phyloP scores from a whole-genome alignment of 2,329 filamentous ascomycete genomes.

The Mycosphaerella sp. region DNA sequence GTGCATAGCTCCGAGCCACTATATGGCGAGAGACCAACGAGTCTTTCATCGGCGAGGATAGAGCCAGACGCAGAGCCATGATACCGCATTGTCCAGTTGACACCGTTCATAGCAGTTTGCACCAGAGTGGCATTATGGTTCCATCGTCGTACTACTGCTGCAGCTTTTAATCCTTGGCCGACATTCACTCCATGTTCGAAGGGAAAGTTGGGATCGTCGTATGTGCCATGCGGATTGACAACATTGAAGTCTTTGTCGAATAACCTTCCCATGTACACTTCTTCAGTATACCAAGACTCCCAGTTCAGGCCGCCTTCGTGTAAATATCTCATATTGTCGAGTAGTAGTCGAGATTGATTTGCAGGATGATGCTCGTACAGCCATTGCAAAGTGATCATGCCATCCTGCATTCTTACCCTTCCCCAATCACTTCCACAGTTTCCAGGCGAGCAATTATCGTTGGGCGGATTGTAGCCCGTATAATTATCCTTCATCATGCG shows the following conservation, averaged over 20 bases:
- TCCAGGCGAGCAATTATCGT: conserved; percentile 23
- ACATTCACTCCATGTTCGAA: conserved; percentile 46
- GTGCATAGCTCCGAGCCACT: conserved; percentile 47
- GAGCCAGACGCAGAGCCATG: conserved; percentile 45
- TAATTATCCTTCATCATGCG: conserved; percentile 51
- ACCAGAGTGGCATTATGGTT: conserved; percentile 41
- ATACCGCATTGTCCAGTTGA: conserved; percentile 45
- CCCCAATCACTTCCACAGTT: conserved; percentile 36
- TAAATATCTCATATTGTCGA: conserved; percentile 42
- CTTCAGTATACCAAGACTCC: conserved; percentile 32
- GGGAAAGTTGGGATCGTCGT: conserved; percentile 27
- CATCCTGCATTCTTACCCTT: conserved; percentile 38
- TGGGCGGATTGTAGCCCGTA: conserved; percentile 40
- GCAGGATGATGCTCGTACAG: conserved; percentile 42
- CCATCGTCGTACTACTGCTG: conserved; percentile 42
- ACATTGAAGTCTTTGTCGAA: conserved; percentile 23
- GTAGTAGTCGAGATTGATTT: conserved; percentile 33
- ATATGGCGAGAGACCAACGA: conserved; percentile 41
- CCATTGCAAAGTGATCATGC: conserved; percentile 45
- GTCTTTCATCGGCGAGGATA: conserved; percentile 47
- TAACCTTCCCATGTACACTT: conserved; percentile 25
- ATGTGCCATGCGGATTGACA: conserved; percentile 6
- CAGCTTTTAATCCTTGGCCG: conserved; percentile 44
- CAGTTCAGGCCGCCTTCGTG: conserved; percentile 33
- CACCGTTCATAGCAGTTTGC: conserved; percentile 37